A percentile compares a stretch with the other conserved stretches of the same genome.
phyloP scores from a whole-genome alignment of 306 rosid species.

The Sechiopsis laciniata region DNA sequence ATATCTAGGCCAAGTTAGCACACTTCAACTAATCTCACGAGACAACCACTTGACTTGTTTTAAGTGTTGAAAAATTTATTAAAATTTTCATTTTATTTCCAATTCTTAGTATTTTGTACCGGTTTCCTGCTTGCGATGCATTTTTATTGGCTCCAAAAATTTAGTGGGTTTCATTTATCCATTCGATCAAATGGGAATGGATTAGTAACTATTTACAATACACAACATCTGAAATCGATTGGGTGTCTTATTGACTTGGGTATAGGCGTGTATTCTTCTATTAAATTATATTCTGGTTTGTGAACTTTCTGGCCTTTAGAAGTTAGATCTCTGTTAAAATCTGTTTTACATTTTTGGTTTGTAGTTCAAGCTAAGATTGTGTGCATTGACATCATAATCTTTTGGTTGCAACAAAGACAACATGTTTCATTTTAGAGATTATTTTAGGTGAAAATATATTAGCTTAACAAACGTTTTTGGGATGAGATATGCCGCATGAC shows the following conservation, averaged over 20 bases:
- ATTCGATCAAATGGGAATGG: not conserved
- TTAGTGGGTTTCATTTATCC: too few species aligned
- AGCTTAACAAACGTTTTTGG: not conserved
- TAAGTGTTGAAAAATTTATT: too few species aligned
- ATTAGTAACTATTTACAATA: too few species aligned
- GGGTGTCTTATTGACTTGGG: not conserved
- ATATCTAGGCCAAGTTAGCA: not conserved
- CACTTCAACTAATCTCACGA: not conserved
- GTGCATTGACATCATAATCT: not conserved
- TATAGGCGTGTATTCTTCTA: too few species aligned
- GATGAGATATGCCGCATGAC: too few species aligned
- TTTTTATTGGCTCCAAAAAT: not conserved
- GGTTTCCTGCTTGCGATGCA: not conserved
- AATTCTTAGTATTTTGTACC: not conserved
- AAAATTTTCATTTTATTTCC: not conserved
- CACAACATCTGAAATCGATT: too few species aligned
- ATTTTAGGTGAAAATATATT: not conserved
- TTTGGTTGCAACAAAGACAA: not conserved
- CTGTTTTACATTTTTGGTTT: not conserved
- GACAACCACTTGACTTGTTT: too few species aligned
- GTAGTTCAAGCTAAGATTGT: not conserved
- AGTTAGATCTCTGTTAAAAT: not conserved
- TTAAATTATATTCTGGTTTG: not conserved
- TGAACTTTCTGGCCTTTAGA: not conserved
- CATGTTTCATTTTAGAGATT: not conserved